Evolutionary conservation across 208 protist genomes (phyloP), one percentile per base, ranked within the genome.

Genomic region (Trypanosoma theileri): DNA sequence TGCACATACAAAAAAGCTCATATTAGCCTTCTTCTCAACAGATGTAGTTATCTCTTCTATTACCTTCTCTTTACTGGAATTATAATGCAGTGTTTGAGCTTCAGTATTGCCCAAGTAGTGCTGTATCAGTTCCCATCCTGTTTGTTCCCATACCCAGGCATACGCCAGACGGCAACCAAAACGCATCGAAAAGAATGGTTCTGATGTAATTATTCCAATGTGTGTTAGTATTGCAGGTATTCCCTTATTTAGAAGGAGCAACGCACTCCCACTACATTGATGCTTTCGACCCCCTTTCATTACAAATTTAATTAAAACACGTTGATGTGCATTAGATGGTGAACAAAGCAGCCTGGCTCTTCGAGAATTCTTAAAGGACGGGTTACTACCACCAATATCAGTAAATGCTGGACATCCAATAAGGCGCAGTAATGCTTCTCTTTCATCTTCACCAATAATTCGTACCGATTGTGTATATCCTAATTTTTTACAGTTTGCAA

Each of bases 141-240:
- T 16, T 14, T 64, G 11, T 31, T 69, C 61, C 69, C 69, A 75
- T 10, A 75, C 69, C 88, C 88, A 93, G 69, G 86, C 84, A 11
- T 80, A 69, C 0, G 77, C 79, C 21, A 87, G 62, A 50, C 75
- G 42, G 51, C 82, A 82, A 6, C 88, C 88, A 45, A 93, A 82
- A n/a, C 82, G 82, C 61, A 85, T 84, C 1, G 81, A 70, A 68
- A 91, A 93, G 69, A 89, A 86, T 22, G 74, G 58, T 2, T 65
- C 71, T 0, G 82, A 81, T 3, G 82, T 83, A 41, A 89, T 72
- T 8, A 80, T 60, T 12, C 88, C 88, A 22, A 87, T 46, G 16
- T 59, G 77, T 31, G 54, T 57, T 16, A 88, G 73, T 0, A 19
- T 41, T 26, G 59, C 48, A 53, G 59, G 63, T n/a, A 11, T n/a